Base-by-base conservation (phyloP, 371 early-diverging fungal species). In the Mucor plumbeus region DNA sequence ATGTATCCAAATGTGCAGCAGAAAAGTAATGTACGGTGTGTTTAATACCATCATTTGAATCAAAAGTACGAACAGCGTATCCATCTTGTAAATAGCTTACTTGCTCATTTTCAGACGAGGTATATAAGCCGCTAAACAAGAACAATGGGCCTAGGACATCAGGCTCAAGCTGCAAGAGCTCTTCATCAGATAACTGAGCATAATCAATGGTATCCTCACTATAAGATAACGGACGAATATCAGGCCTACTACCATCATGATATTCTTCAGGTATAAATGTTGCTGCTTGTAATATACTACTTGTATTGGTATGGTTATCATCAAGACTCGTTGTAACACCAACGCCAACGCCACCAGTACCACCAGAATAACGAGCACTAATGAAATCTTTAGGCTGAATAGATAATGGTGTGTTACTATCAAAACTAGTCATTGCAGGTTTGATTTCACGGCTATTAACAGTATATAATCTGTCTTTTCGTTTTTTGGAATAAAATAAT, bases 1-100 rank as follows among this genome's bases (percentile, higher is more conserved):
- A 72, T 3, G 59, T 44, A 19, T 61, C 58, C 17, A 61, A 17
- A 38, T 58, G 65, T 1, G 39, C 5, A 4, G 61, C n/a, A 40
- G 58, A 55, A 61, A 72, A 72, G 55, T 72, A 72, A 39, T 72
- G 72, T 8, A 72, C 58, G 0, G 68, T 68, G 8, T 63, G 40
- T 5, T 68, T 57, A 21, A 36, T 38, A 7, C 64, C 62, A n/a
- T 68, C 62, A 0, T 65, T 38, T 13, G 65, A 61, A 7, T 48
- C 35, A 53, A 72, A 72, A n/a, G 59, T 65, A 26, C 72, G 61
- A 17, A 61, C 65, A 3, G 65, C 50, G 58, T 65, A 65, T 15
- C 53, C 65, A 21, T 63, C 55, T 13, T 36, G 35, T 0, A 68
- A 4, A 41, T 63, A 59, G 7, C 10, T 39, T 9, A 68, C 65